Conservation (phyloP, 2,329 filamentous ascomycete genomes). For the Ophiostoma sp. region DNA sequence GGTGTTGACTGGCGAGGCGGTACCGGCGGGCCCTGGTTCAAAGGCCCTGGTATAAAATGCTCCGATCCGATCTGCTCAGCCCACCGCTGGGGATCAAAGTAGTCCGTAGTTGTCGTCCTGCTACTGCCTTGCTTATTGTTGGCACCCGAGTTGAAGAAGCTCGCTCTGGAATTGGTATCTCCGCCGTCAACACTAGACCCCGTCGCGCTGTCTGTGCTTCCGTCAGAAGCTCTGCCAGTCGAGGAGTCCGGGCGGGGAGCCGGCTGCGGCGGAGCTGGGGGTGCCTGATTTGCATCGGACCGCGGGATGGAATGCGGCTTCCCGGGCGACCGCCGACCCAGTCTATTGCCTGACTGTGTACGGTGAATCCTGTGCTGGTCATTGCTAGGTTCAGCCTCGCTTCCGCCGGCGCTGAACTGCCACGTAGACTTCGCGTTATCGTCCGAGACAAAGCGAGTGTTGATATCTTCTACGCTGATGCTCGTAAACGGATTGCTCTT, state of each 20-base stretch:
- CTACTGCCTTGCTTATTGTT: not conserved
- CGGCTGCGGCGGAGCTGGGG: constrained; percentile 20
- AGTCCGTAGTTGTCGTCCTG: constrained; percentile 31
- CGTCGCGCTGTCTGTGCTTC: constrained; percentile 23
- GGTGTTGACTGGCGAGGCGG: constrained; percentile 43
- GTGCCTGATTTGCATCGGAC: constrained; percentile 15
- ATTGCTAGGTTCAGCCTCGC: constrained; percentile 28
- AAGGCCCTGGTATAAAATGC: constrained; percentile 47
- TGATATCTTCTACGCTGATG: constrained; percentile 55
- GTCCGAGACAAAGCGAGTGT: constrained; percentile 53
- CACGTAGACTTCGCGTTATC: constrained; percentile 41
- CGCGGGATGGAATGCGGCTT: constrained; percentile 19
- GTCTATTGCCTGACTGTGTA: constrained; percentile 38
- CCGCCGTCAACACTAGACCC: not conserved
- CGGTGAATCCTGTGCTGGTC: constrained; percentile 33
- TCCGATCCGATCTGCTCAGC: constrained; percentile 49
- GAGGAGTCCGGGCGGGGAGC: constrained; percentile 23
- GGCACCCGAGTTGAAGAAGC: not conserved
- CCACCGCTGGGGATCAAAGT: constrained; percentile 51
- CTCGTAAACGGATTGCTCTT: constrained; percentile 37
- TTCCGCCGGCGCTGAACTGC: constrained; percentile 49
- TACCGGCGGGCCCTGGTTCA: constrained; percentile 28
- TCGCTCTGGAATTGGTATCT: not conserved
- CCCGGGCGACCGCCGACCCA: constrained; percentile 37
- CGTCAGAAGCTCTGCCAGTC: constrained; percentile 16